These are phyloP conservation scores for Sarocladiaceae sp. DNA, from an alignment of 2,329 filamentous ascomycete species.

Conservation along the genomic window DNA sequence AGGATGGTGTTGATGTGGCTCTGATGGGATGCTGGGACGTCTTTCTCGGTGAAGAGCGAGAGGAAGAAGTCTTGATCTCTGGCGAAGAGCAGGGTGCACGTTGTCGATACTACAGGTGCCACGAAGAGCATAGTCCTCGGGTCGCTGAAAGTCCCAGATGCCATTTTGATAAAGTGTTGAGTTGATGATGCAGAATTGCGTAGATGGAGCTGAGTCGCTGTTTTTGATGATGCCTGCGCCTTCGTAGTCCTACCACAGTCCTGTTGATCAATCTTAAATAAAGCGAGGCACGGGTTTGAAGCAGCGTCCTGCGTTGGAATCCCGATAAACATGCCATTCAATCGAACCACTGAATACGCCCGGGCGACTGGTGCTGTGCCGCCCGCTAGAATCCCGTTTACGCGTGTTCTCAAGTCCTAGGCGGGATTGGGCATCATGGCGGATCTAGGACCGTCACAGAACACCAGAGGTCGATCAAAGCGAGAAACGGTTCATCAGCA, in stretches of 20 bases:
- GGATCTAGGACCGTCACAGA: too few species aligned
- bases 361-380: too few species aligned
- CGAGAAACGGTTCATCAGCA: too few species aligned
- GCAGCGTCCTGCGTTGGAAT: too few species aligned
- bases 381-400: not conserved
- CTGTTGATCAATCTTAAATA: too few species aligned
- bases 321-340: too few species aligned
- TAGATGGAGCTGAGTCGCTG: too few species aligned
- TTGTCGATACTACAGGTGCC: constrained; percentile 42
- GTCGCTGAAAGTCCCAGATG: constrained; percentile 32
- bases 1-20: constrained; percentile 30
- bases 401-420: too few species aligned
- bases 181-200: not conserved
- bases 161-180: constrained; percentile 25
- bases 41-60: constrained; percentile 24
- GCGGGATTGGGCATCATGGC: too few species aligned
- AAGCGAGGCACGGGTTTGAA: too few species aligned
- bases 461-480: too few species aligned
- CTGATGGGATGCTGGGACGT: constrained; percentile 19
- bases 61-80: constrained; percentile 41
- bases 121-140: constrained; percentile 34
- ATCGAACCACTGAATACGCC: too few species aligned
- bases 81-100: constrained; percentile 40
- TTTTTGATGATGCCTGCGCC: constrained; percentile 2
- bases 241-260: not conserved